A percentile compares a stretch with the other conserved stretches of the same genome.
Evolutionary conservation across 352 stramenopile genomes (phyloP).

Genomic region (Globisporangium nunn): DNA sequence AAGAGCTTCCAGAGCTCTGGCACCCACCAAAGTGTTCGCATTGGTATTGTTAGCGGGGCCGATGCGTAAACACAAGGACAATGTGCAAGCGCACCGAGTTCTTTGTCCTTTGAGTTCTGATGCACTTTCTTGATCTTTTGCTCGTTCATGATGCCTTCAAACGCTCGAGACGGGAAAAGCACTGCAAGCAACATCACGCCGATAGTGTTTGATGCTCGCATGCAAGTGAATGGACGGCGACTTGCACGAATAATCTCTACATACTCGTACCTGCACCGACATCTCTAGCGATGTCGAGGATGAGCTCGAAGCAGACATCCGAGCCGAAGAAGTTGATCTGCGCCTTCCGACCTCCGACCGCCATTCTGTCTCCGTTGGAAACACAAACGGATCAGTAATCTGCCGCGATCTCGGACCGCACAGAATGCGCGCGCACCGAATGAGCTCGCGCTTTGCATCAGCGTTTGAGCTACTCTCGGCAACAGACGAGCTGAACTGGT

Average conservation of each 20-base stretch:
- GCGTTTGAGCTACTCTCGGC: slow-evolving; percentile 24
- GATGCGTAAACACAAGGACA: background rate
- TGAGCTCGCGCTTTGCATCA: slow-evolving; percentile 63
- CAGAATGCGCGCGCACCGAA: slow-evolving; percentile 28
- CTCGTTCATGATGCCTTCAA: slow-evolving; percentile 80
- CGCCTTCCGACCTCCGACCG: slow-evolving; percentile 49
- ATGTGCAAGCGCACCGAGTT: slow-evolving; percentile 27
- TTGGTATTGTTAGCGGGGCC: background rate
- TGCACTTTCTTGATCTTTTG: slow-evolving; percentile 74
- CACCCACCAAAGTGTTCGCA: background rate
- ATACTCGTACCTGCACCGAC: slow-evolving; percentile 41
- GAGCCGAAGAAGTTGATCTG: slow-evolving; percentile 74
- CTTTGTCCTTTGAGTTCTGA: slow-evolving; percentile 62
- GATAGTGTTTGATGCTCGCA: background rate
- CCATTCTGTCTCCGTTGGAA: slow-evolving; percentile 39
- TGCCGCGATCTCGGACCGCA: no score
- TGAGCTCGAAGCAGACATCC: slow-evolving; percentile 72
- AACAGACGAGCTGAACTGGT: slow-evolving; percentile 22
- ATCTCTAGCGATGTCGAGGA: slow-evolving; percentile 52
- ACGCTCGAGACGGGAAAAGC: slow-evolving; percentile 58
- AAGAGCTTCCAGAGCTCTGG: slow-evolving; percentile 69
- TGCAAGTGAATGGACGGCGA: background rate
- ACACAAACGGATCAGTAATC: slow-evolving; percentile 17
- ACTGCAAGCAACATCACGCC: slow-evolving; percentile 19
- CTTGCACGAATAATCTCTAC: background rate